Evolutionary conservation across 202 grass and related monocot genomes (phyloP), one percentile per base, ranked within the genome.

Genomic region (Dendrocalamus latiflorus): DNA sequence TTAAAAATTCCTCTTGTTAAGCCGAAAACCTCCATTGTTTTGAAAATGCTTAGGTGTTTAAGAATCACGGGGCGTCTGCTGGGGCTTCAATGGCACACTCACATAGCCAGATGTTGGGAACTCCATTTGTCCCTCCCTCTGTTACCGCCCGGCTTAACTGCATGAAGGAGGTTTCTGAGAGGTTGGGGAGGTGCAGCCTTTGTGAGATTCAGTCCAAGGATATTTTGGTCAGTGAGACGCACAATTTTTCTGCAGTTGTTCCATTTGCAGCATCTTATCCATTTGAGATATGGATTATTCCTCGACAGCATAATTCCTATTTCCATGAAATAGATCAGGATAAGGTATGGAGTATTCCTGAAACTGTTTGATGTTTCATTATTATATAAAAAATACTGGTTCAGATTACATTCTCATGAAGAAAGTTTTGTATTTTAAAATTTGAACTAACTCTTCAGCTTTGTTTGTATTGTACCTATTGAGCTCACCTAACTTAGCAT

Each of bases 81-180:
- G 93, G 95, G 44, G 95, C 93, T 48, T 98, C 95, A 12, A 93
- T 98, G 95, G 88, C 87, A 81, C 95, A 98, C 85, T 95, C 92
- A 11, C 95, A 98, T 60, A 98, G 95, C 78, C 95, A 98, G 59
- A 93, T 98, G 81, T 58, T 98, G n/a, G 95, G 92, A 39, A 88
- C 94, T 72, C 93, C 95, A 57, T 89, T 98, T 72, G 81, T 91
- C 77, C 95, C 95, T 83, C 89, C 95, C 5, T 87, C 87, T 20
- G 92, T 94, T 81, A 90, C 82, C 49, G 54, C 84, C 39, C 82
- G 95, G 17, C 84, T 95, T 80, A 84, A 84, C 65, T 90, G 77
- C 77, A 89, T 81, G 90, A 91, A 93, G 68, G 91, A 90, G 65
- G 75, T 85, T 77, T 98, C 87, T 81, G 89, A 93, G 72, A 83